Evolutionary conservation across 345 rosid species (phyloP).

Genomic region (Euphorbia lathyris): DNA sequence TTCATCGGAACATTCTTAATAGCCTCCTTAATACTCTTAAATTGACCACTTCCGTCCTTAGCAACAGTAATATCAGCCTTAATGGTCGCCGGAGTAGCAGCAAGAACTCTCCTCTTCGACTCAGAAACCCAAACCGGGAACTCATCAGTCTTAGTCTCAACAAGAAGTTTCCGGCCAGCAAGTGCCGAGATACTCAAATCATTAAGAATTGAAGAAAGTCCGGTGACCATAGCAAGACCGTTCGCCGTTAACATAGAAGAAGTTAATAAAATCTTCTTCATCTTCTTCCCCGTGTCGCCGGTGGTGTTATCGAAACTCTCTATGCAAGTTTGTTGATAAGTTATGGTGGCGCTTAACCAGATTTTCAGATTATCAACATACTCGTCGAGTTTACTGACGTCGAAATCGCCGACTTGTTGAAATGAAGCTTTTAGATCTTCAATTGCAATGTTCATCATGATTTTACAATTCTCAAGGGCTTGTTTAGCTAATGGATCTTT

Average conservation of each 20-base stretch:
- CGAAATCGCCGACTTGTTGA: constrained; percentile 36
- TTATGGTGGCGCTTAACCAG: constrained; percentile 76
- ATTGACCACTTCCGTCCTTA: constrained; percentile 68
- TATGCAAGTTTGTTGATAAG: constrained; percentile 69
- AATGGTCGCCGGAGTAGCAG: constrained; percentile 13
- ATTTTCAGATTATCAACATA: constrained; percentile 49
- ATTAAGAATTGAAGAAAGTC: constrained; percentile 33
- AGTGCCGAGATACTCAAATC: constrained; percentile 22
- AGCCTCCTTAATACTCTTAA: constrained; percentile 50
- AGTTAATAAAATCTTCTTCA: constrained; percentile 37
- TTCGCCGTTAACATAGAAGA: constrained; percentile 59
- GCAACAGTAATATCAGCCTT: constrained; percentile 59
- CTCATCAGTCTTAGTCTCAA: constrained; percentile 10
- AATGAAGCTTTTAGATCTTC: constrained; percentile 50
- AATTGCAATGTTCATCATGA: constrained; percentile 50
- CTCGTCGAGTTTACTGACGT: constrained; percentile 26
- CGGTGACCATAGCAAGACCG: constrained; percentile 63
- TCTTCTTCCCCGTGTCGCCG: constrained; percentile 34
- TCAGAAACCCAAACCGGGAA: constrained; percentile 50
- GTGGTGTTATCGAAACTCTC: constrained; percentile 63
- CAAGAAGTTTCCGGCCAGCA: constrained; percentile 12
- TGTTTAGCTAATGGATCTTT: constrained; percentile 45
- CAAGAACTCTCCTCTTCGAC: constrained; percentile 38
- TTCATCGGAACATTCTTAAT: constrained; percentile 39
- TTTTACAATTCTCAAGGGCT: constrained; percentile 53